Conservation (phyloP, 169 alveolate species). For the Cryptosporidium sp. region DNA sequence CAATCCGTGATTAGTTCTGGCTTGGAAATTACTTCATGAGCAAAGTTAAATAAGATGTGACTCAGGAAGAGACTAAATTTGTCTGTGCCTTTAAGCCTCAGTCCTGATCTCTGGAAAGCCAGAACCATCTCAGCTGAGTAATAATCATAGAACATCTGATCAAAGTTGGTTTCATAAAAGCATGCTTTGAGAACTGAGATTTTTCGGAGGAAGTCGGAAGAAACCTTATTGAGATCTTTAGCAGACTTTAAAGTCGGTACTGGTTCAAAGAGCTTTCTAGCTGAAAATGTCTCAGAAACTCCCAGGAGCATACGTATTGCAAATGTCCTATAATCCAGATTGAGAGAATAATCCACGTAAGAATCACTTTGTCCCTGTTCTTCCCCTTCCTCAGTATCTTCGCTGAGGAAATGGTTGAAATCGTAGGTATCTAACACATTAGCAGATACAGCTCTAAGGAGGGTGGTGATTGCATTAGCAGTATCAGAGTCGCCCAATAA, state of each 20-base stretch:
- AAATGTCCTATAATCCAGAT: slow-evolving; percentile 1
- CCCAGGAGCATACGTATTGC: slow-evolving; percentile 12
- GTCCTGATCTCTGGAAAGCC: neutral
- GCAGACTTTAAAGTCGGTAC: neutral
- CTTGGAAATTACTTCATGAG: too few species aligned
- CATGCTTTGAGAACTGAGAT: slow-evolving; percentile 8
- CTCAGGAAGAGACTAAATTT: too few species aligned
- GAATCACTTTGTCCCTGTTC: neutral
- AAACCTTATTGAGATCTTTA: slow-evolving; percentile 11
- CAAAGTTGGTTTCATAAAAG: neutral
- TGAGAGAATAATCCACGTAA: neutral
- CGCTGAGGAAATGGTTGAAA: neutral
- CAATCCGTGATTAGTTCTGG: neutral
- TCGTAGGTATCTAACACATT: slow-evolving; percentile 12
- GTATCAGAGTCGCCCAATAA: neutral
- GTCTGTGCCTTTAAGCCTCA: neutral
- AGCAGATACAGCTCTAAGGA: neutral
- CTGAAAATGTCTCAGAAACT: neutral
- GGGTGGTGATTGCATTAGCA: neutral
- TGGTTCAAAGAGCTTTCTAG: neutral
- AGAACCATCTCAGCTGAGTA: neutral
- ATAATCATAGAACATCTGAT: neutral
- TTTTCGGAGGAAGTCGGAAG: slow-evolving; percentile 11
- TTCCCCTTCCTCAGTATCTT: neutral
- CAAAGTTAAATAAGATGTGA: too few species aligned